Evolutionary conservation across 768 basidiomycete genomes (phyloP), one percentile per base, ranked within the genome.

Genomic region (Hemileccinum impolitum): DNA sequence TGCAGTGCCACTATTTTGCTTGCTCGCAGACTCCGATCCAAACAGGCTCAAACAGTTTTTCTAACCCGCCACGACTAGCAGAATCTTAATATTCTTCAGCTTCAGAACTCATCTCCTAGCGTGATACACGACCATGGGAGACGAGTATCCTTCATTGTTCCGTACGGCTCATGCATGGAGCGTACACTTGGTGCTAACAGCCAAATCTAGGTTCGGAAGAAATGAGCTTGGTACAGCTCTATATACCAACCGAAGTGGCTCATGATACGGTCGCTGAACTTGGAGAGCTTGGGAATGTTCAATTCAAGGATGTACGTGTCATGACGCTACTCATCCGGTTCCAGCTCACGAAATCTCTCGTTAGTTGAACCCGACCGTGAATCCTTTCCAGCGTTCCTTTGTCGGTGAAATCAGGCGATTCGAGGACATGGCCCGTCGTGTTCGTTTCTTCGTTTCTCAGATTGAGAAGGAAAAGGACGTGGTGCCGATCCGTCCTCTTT

Each of bases 321-420:
- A 15, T 55, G 13, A 7, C 19, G 15, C 31, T 3, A n/a, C 21
- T 54, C 7, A 30, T 15, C 39, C 34, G 23, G 23, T 39, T 12
- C 28, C 35, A 6, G 35, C 48, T 57, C 53, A 48, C 36, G 43
- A 51, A 25, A 28, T 17, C 47, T 28, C 34, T 46, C 21, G 21
- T 4, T 64, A 98, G 94, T 73, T 98, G 58, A 98, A 98, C 70
- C 91, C 94, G 12, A 82, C 81, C 53, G 84, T 97, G 59, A 97
- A 95, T 69, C 90, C 95, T 15, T 99, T 98, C 75, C 95, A 99
- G 76, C 90, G 96, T 55, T 94, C 94, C 6, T 99, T 95, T 68
- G 91, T 96, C 52, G 91, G 89, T 31, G 94, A 96, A 67, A 92
- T 99, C 56, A 85, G 96, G 32, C 85, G 90, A 55, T 80, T 95